phyloP scores from a whole-genome alignment of 495 filamentous ascomycete genomes.

The Penicillium ucsense region DNA sequence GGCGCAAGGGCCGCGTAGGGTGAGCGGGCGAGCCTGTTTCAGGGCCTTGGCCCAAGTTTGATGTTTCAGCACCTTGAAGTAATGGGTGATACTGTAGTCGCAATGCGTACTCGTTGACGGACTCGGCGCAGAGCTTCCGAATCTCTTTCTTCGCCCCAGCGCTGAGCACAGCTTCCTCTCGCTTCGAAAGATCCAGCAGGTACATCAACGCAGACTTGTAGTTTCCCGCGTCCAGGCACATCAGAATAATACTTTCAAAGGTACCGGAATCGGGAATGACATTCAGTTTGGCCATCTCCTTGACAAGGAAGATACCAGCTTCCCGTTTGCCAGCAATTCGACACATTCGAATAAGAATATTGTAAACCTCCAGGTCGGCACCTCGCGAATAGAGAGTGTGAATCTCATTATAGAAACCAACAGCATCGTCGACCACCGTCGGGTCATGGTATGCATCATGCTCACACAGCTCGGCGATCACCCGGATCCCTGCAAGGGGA shows the following conservation, averaged over 20 bases:
- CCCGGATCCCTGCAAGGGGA: conserved; percentile 22
- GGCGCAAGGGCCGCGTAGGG: background rate
- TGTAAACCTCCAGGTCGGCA: conserved; percentile 55
- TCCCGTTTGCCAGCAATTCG: conserved; percentile 37
- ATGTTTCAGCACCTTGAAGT: conserved; percentile 6
- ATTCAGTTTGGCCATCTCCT: conserved; percentile 61
- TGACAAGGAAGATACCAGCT: conserved; percentile 56
- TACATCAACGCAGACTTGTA: conserved; percentile 33
- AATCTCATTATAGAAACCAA: conserved; percentile 63
- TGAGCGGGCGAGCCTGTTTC: background rate
- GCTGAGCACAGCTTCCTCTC: conserved; percentile 10
- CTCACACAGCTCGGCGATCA: conserved; percentile 25
- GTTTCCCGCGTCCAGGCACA: conserved; percentile 44
- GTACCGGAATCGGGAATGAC: conserved; percentile 50
- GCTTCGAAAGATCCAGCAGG: conserved; percentile 26
- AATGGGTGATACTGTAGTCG: conserved; percentile 22
- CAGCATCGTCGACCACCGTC: conserved; percentile 35
- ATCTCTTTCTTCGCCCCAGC: conserved; percentile 19
- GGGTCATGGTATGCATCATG: conserved; percentile 17
- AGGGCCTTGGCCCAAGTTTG: background rate
- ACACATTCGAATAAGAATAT: conserved; percentile 57
- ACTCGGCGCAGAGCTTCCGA: conserved; percentile 16
- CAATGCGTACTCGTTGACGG: conserved; percentile 21
- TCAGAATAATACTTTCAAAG: conserved; percentile 59
- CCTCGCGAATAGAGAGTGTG: conserved; percentile 48